Conservation (phyloP, 352 stramenopile species). For the Hyphochytrium catenoides region DNA sequence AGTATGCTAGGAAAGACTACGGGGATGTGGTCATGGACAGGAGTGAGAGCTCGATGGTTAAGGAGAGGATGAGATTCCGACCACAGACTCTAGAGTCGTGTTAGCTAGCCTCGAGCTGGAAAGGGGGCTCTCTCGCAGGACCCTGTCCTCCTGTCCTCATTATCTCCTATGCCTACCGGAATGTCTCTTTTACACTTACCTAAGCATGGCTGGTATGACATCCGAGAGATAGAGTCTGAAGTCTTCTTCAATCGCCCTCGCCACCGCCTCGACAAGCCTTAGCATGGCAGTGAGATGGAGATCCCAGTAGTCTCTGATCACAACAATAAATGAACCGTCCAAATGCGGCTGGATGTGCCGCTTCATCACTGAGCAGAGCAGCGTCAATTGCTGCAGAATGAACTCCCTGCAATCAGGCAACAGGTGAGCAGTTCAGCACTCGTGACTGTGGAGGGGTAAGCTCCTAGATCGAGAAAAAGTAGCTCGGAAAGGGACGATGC, state of each 20-base stretch:
- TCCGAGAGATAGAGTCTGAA: constrained; percentile 68
- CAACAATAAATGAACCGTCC: constrained; percentile 48
- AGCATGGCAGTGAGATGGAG: constrained; percentile 89
- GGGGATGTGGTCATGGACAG: no score
- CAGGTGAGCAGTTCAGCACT: no score
- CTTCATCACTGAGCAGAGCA: constrained; percentile 86
- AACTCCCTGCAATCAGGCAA: constrained; percentile 76
- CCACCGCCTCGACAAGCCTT: constrained; percentile 81
- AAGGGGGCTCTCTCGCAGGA: no score
- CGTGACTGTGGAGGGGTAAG: no score
- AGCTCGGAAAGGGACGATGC: no score
- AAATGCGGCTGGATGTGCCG: constrained; percentile 81
- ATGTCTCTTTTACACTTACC: constrained; percentile 7
- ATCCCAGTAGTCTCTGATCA: constrained; percentile 56
- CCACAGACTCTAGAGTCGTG: no score
- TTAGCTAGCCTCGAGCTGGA: no score
- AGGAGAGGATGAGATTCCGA: no score
- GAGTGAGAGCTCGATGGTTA: no score
- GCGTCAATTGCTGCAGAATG: constrained; percentile 84
- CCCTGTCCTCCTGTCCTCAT: no score
- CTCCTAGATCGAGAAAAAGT: constrained; percentile 22
- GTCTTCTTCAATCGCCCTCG: constrained; percentile 42
- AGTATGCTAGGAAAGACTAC: no score
- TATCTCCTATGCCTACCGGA: no score
- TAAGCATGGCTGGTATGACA: constrained; percentile 60